These are phyloP conservation scores for Herpotrichia juniperi DNA, from an alignment of 2,329 filamentous ascomycete genomes.

Conservation along the genomic window DNA sequence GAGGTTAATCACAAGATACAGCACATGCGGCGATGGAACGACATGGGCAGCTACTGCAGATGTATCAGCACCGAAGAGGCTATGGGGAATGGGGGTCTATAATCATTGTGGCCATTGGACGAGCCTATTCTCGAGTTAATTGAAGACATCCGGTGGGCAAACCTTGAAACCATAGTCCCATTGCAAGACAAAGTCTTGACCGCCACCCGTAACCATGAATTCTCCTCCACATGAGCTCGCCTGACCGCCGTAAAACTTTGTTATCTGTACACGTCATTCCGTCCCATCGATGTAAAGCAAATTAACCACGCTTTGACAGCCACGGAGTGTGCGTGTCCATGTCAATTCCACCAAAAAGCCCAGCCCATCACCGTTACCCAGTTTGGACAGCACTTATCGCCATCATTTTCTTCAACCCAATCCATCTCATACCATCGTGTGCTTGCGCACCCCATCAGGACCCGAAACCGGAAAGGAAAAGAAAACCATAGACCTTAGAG, in stretches of 20 bases:
- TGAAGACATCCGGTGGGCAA: neutral
- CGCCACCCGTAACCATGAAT: neutral
- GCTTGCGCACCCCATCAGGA: too few species aligned
- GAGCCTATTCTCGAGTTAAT: neutral
- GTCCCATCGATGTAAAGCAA: too few species aligned
- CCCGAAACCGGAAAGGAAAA: neutral
- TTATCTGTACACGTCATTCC: too few species aligned
- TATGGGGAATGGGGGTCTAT: neutral
- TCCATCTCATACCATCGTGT: too few species aligned
- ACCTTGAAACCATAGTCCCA: neutral
- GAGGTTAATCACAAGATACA: neutral
- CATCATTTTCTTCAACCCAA: too few species aligned
- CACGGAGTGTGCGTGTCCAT: too few species aligned
- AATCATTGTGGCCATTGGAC: neutral
- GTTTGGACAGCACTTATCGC: too few species aligned
- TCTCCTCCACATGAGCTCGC: too few species aligned
- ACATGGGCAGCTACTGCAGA: conserved; percentile 1
- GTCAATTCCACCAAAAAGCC: too few species aligned
- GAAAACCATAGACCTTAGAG: neutral
- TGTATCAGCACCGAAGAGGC: neutral
- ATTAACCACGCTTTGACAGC: too few species aligned
- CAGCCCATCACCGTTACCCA: too few species aligned
- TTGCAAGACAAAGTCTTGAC: neutral
- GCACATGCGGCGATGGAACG: neutral
- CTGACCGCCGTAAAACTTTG: too few species aligned